Base-by-base conservation (phyloP, 140 eudicot genomes). In the Senecio squalidus region DNA sequence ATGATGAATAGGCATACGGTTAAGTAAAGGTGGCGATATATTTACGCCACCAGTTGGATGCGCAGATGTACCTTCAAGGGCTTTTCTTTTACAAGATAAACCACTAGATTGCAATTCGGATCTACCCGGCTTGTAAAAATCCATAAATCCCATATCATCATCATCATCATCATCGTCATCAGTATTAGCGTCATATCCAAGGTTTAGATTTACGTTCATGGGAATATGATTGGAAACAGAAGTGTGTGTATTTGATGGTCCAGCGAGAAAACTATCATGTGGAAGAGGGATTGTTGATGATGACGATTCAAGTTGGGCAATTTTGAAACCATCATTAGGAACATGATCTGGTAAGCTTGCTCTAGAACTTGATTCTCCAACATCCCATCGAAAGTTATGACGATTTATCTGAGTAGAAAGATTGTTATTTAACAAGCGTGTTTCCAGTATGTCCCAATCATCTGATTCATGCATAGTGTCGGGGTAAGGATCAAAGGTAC, bases 351-450 rank as follows among this genome's bases (percentile, higher is more conserved):
- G 86, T 18, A 70, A 31, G 49, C 62, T 74, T 55, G 78, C 80
- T 62, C 74, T 58, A 22, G 93, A 83, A 78, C 96, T 87, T 40
- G 89, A 83, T 70, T 87, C 94, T 40, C 96, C 94, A 2, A 40
- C 68, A 63, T 88, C 87, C 81, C 87, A 79, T 64, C 36, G 74
- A 46, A 62, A 68, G 38, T 27, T 59, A 47, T 64, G 69, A 66
- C 73, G 79, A 58, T 53, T 75, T 26, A 53, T 29, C 66, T 80
- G 84, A 30, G 15, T 51, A 16, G 87, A 70, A 55, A 62, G 77
- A 58, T 66, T 74, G 45, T 74, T 70, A 71, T 77, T 80, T 44
- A 87, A 67, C 54, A 80, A 58, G 30, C 80, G 84, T 43, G 64
- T 70, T 72, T 83, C 95, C 38, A 76, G 57, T 60, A 73, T 47